Percentiles rank a stretch among this genome's conserved stretches.
phyloP scores from a whole-genome alignment of 2,329 filamentous ascomycete species.

The Diplodia corticola region DNA sequence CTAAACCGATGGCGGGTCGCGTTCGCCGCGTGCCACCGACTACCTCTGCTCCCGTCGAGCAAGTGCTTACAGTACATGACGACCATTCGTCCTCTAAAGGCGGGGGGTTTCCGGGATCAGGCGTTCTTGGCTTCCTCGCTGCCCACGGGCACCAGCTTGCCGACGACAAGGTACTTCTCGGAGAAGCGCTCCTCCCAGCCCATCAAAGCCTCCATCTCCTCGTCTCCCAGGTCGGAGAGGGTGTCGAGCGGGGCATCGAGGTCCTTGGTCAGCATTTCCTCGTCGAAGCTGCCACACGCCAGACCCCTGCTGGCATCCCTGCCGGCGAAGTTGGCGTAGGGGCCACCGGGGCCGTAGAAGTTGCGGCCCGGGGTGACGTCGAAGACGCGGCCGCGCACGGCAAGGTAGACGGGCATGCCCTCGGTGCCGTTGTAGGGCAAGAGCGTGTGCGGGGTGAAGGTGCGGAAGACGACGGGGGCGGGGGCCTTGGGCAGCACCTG shows the following conservation, averaged over 20 bases:
- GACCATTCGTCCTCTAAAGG: background rate
- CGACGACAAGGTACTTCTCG: slow-evolving; percentile 95
- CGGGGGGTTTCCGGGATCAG: background rate
- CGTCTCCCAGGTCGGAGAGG: slow-evolving; percentile 67
- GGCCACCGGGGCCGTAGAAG: slow-evolving; percentile 94
- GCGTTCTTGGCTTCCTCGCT: slow-evolving; percentile 53
- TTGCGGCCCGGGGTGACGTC: slow-evolving; percentile 84
- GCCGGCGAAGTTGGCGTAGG: slow-evolving; percentile 95
- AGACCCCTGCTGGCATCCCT: slow-evolving; percentile 86
- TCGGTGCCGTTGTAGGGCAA: slow-evolving; percentile 79
- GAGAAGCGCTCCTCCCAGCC: slow-evolving; percentile 93
- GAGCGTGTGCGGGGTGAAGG: slow-evolving; percentile 81
- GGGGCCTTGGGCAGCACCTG: slow-evolving; percentile 56
- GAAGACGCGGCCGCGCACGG: slow-evolving; percentile 88
- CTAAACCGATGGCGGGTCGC: background rate
- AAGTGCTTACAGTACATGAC: background rate
- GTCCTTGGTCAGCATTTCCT: slow-evolving; percentile 92
- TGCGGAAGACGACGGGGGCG: slow-evolving; percentile 79
- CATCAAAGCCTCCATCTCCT: slow-evolving; percentile 78
- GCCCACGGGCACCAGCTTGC: slow-evolving; percentile 71
- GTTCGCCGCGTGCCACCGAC: background rate
- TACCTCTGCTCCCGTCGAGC: background rate
- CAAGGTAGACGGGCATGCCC: slow-evolving; percentile 76
- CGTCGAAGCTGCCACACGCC: slow-evolving; percentile 88
- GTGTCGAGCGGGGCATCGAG: slow-evolving; percentile 79